phyloP scores from a whole-genome alignment of 495 filamentous ascomycete species.

The Penicillium arizonense region DNA sequence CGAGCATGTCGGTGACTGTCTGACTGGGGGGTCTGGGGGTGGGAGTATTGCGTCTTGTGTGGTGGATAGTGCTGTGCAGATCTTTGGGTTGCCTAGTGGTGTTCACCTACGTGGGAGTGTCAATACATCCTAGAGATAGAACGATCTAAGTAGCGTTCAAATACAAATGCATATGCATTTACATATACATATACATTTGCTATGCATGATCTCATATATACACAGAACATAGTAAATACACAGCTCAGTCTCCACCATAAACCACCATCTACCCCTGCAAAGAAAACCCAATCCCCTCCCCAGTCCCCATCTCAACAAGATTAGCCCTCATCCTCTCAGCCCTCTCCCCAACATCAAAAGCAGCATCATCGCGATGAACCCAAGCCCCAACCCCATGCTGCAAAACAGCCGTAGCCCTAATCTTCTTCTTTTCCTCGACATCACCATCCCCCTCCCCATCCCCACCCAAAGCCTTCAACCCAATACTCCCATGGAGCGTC shows the following conservation, averaged over 20 bases:
- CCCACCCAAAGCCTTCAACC: slow-evolving; percentile 40
- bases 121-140: not conserved
- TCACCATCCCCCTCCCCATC: slow-evolving; percentile 31
- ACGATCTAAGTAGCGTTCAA: not conserved
- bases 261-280: slow-evolving; percentile 37
- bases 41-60: slow-evolving; percentile 13
- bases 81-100: slow-evolving; percentile 34
- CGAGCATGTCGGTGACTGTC: slow-evolving; percentile 12
- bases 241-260: not conserved
- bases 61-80: slow-evolving; percentile 20
- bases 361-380: slow-evolving; percentile 54
- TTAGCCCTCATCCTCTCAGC: slow-evolving; percentile 51
- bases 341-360: slow-evolving; percentile 52
- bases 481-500: slow-evolving; percentile 82
- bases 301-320: slow-evolving; percentile 59
- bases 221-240: not conserved
- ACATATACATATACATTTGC: not conserved
- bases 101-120: slow-evolving; percentile 10
- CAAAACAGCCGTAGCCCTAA: slow-evolving; percentile 73
- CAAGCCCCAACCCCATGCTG: slow-evolving; percentile 82
- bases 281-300: slow-evolving; percentile 58
- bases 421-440: slow-evolving; percentile 37
- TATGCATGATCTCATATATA: not conserved
- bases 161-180: not conserved
- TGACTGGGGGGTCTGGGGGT: slow-evolving; percentile 19